These are phyloP conservation scores for Silene latifolia DNA, from an alignment of 148 eudicot species.

Conservation along the genomic window DNA sequence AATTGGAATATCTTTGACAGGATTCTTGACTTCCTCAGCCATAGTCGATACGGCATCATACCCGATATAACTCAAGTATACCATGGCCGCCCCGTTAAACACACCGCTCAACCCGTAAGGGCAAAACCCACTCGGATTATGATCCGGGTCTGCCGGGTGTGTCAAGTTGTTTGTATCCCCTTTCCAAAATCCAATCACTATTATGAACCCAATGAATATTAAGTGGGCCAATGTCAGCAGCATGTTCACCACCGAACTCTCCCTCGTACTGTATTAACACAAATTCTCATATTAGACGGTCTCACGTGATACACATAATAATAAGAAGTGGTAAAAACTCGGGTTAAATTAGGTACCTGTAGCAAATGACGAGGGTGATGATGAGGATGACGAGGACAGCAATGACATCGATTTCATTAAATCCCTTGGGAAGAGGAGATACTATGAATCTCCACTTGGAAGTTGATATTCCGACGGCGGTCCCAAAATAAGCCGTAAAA, in stretches of 20 bases:
- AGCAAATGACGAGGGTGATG: slow-evolving; percentile 77
- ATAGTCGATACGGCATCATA: slow-evolving; percentile 94
- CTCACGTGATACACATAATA: not conserved
- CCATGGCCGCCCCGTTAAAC: slow-evolving; percentile 85
- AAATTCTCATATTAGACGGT: not conserved
- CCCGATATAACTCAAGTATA: slow-evolving; percentile 81
- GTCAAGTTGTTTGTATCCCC: slow-evolving; percentile 66
- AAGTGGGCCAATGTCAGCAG: slow-evolving; percentile 58
- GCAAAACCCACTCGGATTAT: slow-evolving; percentile 54
- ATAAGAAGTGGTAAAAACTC: no score
- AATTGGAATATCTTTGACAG: slow-evolving; percentile 71
- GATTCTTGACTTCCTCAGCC: slow-evolving; percentile 87
- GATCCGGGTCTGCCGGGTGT: slow-evolving; percentile 43
- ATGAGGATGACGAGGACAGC: slow-evolving; percentile 68
- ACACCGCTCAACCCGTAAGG: slow-evolving; percentile 76
- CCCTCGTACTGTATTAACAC: slow-evolving; percentile 59
- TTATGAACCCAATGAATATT: slow-evolving; percentile 66
- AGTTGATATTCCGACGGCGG: slow-evolving; percentile 62
- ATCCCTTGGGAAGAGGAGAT: slow-evolving; percentile 60
- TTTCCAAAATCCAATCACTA: slow-evolving; percentile 64
- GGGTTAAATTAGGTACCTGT: slow-evolving; percentile 47
- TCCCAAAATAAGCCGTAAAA: slow-evolving; percentile 66
- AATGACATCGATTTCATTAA: slow-evolving; percentile 73
- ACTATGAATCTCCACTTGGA: slow-evolving; percentile 57
- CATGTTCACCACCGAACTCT: slow-evolving; percentile 78